Conservation (phyloP, 176 grass and related monocot genomes). For the Paspalum vaginatum region DNA sequence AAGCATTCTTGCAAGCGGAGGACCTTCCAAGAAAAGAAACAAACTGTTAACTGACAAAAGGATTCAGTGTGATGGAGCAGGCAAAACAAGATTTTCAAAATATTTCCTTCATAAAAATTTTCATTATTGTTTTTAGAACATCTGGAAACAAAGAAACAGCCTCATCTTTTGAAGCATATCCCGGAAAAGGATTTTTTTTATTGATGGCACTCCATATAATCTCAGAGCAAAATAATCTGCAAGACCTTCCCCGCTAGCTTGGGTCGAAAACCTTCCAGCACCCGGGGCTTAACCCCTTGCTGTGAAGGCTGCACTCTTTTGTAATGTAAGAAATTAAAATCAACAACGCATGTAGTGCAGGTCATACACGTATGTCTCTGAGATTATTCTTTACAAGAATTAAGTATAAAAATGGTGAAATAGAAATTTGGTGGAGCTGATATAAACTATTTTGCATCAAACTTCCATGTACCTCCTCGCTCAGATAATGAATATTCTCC, state of each 20-base stretch:
- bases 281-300: not conserved
- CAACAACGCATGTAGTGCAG: not conserved
- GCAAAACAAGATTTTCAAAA: not conserved
- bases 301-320: not conserved
- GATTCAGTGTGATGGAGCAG: not conserved
- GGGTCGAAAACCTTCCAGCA: not conserved
- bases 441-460: conserved; percentile 34
- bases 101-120: not conserved
- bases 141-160: not conserved
- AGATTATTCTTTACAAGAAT: not conserved
- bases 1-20: conserved; percentile 96
- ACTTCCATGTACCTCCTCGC: conserved; percentile 76
- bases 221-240: not conserved
- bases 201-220: not conserved
- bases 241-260: not conserved
- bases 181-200: not conserved
- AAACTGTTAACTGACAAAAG: conserved; percentile 1
- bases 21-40: conserved; percentile 59
- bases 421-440: not conserved
- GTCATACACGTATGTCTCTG: not conserved
- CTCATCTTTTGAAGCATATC: not conserved
- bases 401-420: conserved; percentile 26
- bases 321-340: not conserved
- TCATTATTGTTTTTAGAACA: not conserved
- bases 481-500: conserved; percentile 99